phyloP scores from a whole-genome alignment of 2,329 filamentous ascomycete species.

The Tolypocladium guangdongense region DNA sequence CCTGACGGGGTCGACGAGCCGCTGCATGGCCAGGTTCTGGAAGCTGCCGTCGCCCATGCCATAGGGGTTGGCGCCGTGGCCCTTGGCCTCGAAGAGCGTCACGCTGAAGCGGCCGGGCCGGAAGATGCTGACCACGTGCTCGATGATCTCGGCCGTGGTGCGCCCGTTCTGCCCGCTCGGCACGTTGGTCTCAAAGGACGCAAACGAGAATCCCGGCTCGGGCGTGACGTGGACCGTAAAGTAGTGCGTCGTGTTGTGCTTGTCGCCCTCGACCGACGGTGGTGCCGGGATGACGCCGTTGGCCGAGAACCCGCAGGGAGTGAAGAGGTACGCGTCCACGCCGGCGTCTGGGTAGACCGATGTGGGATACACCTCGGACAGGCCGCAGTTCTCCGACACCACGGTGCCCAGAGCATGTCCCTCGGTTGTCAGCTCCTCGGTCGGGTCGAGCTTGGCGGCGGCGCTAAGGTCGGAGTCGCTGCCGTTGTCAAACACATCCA shows the following conservation, averaged over 20 bases:
- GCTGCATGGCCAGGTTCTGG: slow-evolving; percentile 28
- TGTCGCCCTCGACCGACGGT: slow-evolving; percentile 21
- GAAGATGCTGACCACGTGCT: slow-evolving; percentile 93
- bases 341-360: slow-evolving; percentile 83
- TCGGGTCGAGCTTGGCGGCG: slow-evolving; percentile 41
- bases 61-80: slow-evolving; percentile 30
- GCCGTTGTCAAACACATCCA: slow-evolving; percentile 74
- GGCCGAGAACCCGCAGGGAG: slow-evolving; percentile 91
- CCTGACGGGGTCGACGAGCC: slow-evolving; percentile 62
- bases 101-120: slow-evolving; percentile 96
- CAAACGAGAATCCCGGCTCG: slow-evolving; percentile 93
- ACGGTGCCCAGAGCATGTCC: slow-evolving; percentile 88
- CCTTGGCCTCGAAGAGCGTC: slow-evolving; percentile 88
- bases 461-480: slow-evolving; percentile 41
- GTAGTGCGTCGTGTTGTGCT: slow-evolving; percentile 60
- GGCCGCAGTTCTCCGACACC: slow-evolving; percentile 79
- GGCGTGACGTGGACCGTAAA: slow-evolving; percentile 98
- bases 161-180: slow-evolving; percentile 79
- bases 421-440: slow-evolving; percentile 75
- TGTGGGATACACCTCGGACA: slow-evolving; percentile 79
- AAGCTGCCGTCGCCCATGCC: slow-evolving; percentile 29
- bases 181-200: slow-evolving; percentile 97
- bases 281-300: slow-evolving; percentile 88
- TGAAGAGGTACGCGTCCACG: slow-evolving; percentile 93
- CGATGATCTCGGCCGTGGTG: slow-evolving; percentile 80